Conservation (phyloP, 331 rosid genomes). For the Erythrophleum ivorense region DNA sequence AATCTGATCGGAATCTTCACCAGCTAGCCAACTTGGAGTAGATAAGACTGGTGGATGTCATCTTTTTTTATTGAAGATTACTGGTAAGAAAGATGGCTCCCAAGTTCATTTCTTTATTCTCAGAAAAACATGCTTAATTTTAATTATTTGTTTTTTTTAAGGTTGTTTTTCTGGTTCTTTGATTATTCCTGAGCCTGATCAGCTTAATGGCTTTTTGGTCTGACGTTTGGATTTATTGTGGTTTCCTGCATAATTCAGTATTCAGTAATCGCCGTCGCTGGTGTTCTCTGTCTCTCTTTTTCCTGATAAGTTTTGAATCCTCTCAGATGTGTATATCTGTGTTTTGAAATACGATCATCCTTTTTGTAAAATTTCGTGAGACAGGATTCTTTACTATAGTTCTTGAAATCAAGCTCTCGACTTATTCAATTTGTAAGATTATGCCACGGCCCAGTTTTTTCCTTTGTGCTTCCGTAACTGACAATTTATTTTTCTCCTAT, state of each 20-base stretch:
- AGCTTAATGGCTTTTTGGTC: conserved; percentile 33
- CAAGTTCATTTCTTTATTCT: conserved; percentile 22
- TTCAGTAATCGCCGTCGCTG: neutral
- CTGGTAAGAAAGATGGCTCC: conserved; percentile 43
- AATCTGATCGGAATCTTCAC: conserved; percentile 51
- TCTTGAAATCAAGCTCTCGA: conserved; percentile 6
- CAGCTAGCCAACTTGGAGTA: conserved; percentile 53
- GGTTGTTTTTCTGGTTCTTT: conserved; percentile 33
- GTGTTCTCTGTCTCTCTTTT: neutral
- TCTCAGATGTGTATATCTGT: conserved; percentile 6
- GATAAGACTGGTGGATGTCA: conserved; percentile 59
- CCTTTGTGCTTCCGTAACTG: neutral
- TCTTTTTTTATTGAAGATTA: conserved; percentile 40
- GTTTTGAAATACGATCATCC: conserved; percentile 27
- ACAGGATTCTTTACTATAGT: conserved; percentile 23
- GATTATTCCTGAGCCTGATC: conserved; percentile 39
- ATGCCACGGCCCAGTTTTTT: conserved; percentile 1
- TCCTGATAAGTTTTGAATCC: conserved; percentile 7
- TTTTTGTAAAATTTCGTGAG: neutral
- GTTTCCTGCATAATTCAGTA: conserved; percentile 35
- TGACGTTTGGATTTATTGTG: conserved; percentile 40
- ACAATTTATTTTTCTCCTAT: neutral
- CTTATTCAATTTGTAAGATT: conserved; percentile 28
- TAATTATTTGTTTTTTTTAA: neutral
- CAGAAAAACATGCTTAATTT: conserved; percentile 14